Evolutionary conservation across 78 protist genomes (phyloP).

Genomic region (slime mould (Dictyostelium discoideum)): dicty_2.7 NC_007091.3:474501-475000

Average conservation of each 20-base stretch:
- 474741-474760: constrained; percentile 48
- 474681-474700: background rate
- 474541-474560: constrained; percentile 80
- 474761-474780: constrained; percentile 58
- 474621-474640: constrained; percentile 37
- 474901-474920: constrained; percentile 29
- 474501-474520: constrained; percentile 78
- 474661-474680: background rate
- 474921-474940: constrained; percentile 52
- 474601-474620: constrained; percentile 55
- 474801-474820: constrained; percentile 71
- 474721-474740: constrained; percentile 12
- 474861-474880: constrained; percentile 60
- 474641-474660: constrained; percentile 21
- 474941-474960: constrained; percentile 62
- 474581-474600: constrained; percentile 69
- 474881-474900: constrained; percentile 56
- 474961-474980: constrained; percentile 80
- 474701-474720: background rate
- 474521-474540: constrained; percentile 83
- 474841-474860: constrained; percentile 72
- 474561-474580: constrained; percentile 63
- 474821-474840: constrained; percentile 59
- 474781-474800: constrained; percentile 81
- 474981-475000: constrained; percentile 25